Conservation (phyloP, 2,329 filamentous ascomycete species). For the Tricladium varicosporioides region DNA sequence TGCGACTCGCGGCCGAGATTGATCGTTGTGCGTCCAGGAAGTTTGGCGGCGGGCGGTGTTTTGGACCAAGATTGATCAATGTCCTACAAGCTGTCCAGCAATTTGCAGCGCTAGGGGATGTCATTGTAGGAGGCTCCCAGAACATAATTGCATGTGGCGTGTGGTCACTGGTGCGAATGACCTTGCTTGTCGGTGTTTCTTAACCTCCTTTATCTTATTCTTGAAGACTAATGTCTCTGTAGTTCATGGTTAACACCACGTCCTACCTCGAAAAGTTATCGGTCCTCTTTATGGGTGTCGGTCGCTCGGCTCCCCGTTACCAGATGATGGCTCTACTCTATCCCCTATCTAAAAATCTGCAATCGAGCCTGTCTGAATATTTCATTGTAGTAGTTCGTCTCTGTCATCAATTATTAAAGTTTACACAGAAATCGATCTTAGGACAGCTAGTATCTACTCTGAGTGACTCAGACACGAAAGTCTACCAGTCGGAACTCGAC, state of each 20-base stretch:
- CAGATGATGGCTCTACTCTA: constrained; percentile 40
- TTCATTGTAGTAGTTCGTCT: too few relatives aligned
- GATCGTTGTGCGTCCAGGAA: constrained; percentile 27
- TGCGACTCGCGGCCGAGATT: constrained; percentile 41
- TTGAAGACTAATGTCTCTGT: constrained; percentile 11
- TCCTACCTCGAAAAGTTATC: constrained; percentile 41
- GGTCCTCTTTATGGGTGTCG: constrained; percentile 40
- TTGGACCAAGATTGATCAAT: constrained; percentile 42
- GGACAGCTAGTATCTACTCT: too few relatives aligned
- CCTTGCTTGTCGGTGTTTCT: constrained; percentile 37
- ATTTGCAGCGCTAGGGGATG: constrained; percentile 43
- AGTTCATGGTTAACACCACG: constrained; percentile 34
- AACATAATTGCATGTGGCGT: constrained; percentile 45
- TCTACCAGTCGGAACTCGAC: too few relatives aligned
- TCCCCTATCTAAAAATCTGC: constrained; percentile 37
- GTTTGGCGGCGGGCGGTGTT: constrained; percentile 29
- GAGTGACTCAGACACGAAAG: too few relatives aligned
- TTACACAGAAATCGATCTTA: too few relatives aligned
- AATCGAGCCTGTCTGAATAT: constrained; percentile 9
- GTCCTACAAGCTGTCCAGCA: constrained; percentile 42
- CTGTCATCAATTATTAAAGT: too few relatives aligned
- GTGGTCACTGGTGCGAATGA: constrained; percentile 43
- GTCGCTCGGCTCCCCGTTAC: constrained; percentile 40
- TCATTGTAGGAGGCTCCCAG: constrained; percentile 42
- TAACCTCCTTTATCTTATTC: constrained; percentile 7